phyloP scores from a whole-genome alignment of 352 stramenopile species.

The Hyphochytrium catenoides region DNA sequence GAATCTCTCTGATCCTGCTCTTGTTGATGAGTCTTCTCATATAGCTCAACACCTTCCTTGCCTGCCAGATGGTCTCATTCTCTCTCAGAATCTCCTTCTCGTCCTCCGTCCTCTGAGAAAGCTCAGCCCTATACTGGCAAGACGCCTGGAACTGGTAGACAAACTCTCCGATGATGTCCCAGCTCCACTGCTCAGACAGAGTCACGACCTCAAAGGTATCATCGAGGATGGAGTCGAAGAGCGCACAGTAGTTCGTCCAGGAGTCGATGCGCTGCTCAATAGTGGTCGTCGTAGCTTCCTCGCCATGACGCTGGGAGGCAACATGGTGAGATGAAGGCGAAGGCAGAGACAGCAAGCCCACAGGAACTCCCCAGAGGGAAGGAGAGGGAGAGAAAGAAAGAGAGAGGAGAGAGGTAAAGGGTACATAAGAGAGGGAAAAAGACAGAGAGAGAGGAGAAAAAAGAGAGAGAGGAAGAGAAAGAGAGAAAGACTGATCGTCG shows the following conservation, averaged over 20 bases:
- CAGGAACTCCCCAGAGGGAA: too few species aligned
- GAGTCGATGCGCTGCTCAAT: too few species aligned
- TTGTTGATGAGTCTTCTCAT: slow-evolving; percentile 72
- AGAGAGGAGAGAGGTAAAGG: too few species aligned
- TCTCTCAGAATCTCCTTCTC: slow-evolving; percentile 25
- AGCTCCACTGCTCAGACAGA: slow-evolving; percentile 86
- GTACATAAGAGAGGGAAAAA: too few species aligned
- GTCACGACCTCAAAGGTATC: slow-evolving; percentile 43
- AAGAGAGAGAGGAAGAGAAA: too few species aligned
- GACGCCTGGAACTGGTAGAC: slow-evolving; percentile 98
- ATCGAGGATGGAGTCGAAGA: slow-evolving; percentile 79
- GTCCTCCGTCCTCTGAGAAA: slow-evolving; percentile 26
- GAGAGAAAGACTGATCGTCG: too few species aligned
- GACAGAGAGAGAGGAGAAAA: too few species aligned
- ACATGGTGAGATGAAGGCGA: too few species aligned
- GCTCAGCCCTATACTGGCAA: slow-evolving; percentile 79
- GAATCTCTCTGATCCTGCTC: slow-evolving; percentile 71
- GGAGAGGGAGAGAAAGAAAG: too few species aligned
- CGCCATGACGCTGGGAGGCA: too few species aligned
- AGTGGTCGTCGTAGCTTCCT: too few species aligned
- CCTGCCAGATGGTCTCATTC: slow-evolving; percentile 79
- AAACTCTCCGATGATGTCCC: slow-evolving; percentile 97
- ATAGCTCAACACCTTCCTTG: slow-evolving; percentile 83
- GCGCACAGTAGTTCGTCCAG: slow-evolving; percentile 68
- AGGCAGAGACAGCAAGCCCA: too few species aligned